These are phyloP conservation scores for Chytridium lagenaria DNA, from an alignment of 371 early-diverging fungal genomes.

Conservation along the genomic window DNA sequence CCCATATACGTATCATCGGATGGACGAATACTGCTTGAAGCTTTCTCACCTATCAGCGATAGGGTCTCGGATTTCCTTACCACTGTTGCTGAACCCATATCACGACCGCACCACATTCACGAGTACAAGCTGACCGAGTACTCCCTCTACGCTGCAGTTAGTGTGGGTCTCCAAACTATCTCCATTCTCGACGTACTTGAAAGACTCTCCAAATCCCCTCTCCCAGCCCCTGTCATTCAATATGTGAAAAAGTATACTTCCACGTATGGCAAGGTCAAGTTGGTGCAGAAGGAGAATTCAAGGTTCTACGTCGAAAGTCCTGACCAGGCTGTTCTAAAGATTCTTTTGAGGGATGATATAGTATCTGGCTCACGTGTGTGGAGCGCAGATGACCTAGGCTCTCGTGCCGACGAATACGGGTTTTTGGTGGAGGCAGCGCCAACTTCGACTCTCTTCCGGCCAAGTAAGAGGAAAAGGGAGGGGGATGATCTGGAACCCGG, in stretches of 20 bases:
- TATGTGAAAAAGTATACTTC: slow-evolving; percentile 92
- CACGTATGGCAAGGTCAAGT: slow-evolving; percentile 98
- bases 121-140: slow-evolving; percentile 98
- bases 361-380: slow-evolving; percentile 71
- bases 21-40: slow-evolving; percentile 84
- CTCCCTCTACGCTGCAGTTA: slow-evolving; percentile 99
- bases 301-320: slow-evolving; percentile 79
- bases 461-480: slow-evolving; percentile 7
- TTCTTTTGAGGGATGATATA: slow-evolving; percentile 80
- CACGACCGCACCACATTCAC: slow-evolving; percentile 93
- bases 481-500: neutral
- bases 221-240: slow-evolving; percentile 88
- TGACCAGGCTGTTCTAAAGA: slow-evolving; percentile 85
- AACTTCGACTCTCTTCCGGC: slow-evolving; percentile 29
- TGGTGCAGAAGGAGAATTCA: slow-evolving; percentile 86
- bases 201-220: slow-evolving; percentile 57
- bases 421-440: slow-evolving; percentile 44
- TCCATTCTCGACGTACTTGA: slow-evolving; percentile 96
- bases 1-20: slow-evolving; percentile 96
- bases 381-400: slow-evolving; percentile 16
- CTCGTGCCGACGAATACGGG: slow-evolving; percentile 26
- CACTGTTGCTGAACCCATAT: slow-evolving; percentile 53
- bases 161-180: slow-evolving; percentile 97
- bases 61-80: slow-evolving; percentile 97
- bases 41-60: slow-evolving; percentile 93